Conservation (phyloP, 768 basidiomycete genomes). For the Dioszegia crocea region DNA sequence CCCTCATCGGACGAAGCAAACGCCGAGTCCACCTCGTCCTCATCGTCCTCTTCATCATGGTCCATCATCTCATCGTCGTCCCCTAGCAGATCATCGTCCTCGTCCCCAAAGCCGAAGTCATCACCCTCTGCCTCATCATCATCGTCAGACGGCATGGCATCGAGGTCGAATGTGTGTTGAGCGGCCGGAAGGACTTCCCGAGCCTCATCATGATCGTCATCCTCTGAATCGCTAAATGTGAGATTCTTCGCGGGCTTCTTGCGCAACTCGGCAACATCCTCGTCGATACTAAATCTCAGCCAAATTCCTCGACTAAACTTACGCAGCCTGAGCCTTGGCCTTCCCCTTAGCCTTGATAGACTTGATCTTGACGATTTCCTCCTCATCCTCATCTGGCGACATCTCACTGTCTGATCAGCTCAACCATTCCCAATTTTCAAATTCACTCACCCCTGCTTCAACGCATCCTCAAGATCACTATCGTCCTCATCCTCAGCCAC, state of each 20-base stretch:
- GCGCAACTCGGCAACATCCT: slow-evolving; percentile 18
- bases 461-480: slow-evolving; percentile 43
- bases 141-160: slow-evolving; percentile 5
- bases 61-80: slow-evolving; percentile 29
- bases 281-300: slow-evolving; percentile 5
- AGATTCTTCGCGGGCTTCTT: slow-evolving; percentile 39
- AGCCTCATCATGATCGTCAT: slow-evolving; percentile 26
- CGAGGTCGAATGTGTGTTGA: slow-evolving; percentile 12
- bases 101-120: slow-evolving; percentile 1
- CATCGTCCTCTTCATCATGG: slow-evolving; percentile 17
- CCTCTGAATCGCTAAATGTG: slow-evolving; percentile 42
- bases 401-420: slow-evolving; percentile 29
- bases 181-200: background rate
- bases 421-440: background rate
- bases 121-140: slow-evolving; percentile 21
- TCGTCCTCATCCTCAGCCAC: slow-evolving; percentile 26
- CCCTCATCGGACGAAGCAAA: slow-evolving; percentile 43
- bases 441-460: slow-evolving; percentile 30
- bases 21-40: slow-evolving; percentile 35
- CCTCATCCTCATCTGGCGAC: slow-evolving; percentile 41
- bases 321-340: slow-evolving; percentile 19
- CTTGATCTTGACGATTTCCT: slow-evolving; percentile 41
- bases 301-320: background rate
- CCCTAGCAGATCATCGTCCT: slow-evolving; percentile 28
- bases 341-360: slow-evolving; percentile 21